phyloP scores from a whole-genome alignment of 805 yeast species.

The Saturnispora hagleri region DNA sequence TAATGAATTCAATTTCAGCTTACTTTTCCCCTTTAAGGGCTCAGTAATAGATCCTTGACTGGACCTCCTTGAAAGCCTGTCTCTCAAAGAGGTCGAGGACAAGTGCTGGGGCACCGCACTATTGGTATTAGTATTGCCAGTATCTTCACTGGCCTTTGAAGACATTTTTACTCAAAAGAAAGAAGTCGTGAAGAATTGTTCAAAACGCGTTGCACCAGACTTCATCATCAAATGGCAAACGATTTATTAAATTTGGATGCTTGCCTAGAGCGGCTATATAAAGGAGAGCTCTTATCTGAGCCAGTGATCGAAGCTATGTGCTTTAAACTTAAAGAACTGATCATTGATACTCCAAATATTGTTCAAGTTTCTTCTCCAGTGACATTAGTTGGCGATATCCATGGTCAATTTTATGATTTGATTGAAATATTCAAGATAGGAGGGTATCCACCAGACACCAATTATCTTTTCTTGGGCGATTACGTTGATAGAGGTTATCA shows the following conservation, averaged over 20 bases:
- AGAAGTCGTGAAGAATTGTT: background rate
- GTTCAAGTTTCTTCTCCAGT: slow-evolving; percentile 79
- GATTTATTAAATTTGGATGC: slow-evolving; percentile 48
- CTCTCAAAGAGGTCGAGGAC: slow-evolving; percentile 5
- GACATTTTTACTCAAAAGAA: background rate
- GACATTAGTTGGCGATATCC: slow-evolving; percentile 95
- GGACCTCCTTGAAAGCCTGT: slow-evolving; percentile 7
- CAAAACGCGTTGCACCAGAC: background rate
- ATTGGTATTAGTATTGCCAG: background rate
- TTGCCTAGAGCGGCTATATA: slow-evolving; percentile 58
- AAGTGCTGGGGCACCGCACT: background rate
- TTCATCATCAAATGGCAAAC: slow-evolving; percentile 9
- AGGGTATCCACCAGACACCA: slow-evolving; percentile 87
- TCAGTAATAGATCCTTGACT: slow-evolving; percentile 3
- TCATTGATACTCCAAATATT: slow-evolving; percentile 77
- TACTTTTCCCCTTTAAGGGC: slow-evolving; percentile 5
- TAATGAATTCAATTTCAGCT: slow-evolving; percentile 19
- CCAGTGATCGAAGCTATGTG: slow-evolving; percentile 64
- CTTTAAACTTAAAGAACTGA: slow-evolving; percentile 70
- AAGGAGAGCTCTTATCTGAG: slow-evolving; percentile 61
- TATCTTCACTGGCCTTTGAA: background rate
- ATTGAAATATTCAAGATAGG: slow-evolving; percentile 90
- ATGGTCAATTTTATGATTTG: slow-evolving; percentile 93
- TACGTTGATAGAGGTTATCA: slow-evolving; percentile 95
- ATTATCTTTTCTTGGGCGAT: slow-evolving; percentile 88